phyloP scores from a whole-genome alignment of 129 eudicot species.

The Deinandra increscens region DNA sequence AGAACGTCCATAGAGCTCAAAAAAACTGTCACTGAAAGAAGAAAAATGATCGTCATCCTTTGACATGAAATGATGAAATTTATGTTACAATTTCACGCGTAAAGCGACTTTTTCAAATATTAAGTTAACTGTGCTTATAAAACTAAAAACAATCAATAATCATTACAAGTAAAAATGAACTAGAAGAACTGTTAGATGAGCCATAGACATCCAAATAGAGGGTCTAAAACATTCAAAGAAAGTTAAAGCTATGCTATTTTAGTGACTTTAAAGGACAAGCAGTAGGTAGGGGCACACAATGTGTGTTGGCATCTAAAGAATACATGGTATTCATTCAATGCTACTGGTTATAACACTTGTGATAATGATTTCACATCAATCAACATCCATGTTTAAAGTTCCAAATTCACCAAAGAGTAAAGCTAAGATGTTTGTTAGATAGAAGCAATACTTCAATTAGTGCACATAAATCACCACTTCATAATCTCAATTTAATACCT shows the following conservation, averaged over 20 bases:
- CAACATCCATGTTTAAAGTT: constrained; percentile 10
- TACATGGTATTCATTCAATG: constrained; percentile 23
- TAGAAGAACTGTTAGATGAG: neutral
- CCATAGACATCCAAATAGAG: constrained; percentile 3
- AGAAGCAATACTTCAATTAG: constrained; percentile 4
- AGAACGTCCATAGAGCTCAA: neutral
- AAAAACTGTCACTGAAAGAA: constrained; percentile 8
- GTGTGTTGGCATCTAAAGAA: constrained; percentile 25
- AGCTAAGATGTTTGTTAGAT: constrained; percentile 8
- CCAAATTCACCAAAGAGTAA: neutral
- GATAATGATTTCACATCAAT: constrained; percentile 12
- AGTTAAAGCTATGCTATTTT: constrained; percentile 11
- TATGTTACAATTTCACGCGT: constrained; percentile 4
- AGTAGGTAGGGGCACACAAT: constrained; percentile 30
- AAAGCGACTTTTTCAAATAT: neutral
- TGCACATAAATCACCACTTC: constrained; percentile 5
- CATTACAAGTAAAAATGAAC: constrained; percentile 12
- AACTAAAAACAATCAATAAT: neutral
- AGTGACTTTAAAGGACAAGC: constrained; percentile 16
- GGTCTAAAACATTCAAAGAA: constrained; percentile 4
- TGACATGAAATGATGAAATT: constrained; percentile 14
- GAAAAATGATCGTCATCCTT: constrained; percentile 9
- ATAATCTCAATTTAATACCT: neutral
- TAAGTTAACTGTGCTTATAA: constrained; percentile 9
- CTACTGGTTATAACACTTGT: constrained; percentile 9